Percentiles rank a stretch among this genome's conserved stretches.
Evolutionary conservation across 257 asterid species (phyloP).

Genomic region (Rhazya stricta): DNA sequence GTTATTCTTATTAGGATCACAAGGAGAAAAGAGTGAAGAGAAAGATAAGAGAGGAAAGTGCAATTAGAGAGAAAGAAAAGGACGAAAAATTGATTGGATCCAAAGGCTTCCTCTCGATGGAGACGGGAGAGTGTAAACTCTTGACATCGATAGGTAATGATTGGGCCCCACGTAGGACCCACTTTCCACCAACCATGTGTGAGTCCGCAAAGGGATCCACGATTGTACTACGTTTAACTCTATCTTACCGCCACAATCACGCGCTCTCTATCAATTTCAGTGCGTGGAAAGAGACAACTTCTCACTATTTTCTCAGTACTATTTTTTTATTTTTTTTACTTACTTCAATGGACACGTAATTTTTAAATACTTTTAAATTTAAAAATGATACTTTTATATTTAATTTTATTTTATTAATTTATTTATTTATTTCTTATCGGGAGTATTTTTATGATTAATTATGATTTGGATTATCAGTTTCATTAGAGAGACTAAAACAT

Average conservation of each 20-base stretch:
- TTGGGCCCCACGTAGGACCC: background rate
- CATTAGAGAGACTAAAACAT: no score
- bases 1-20: background rate
- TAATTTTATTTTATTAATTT: no score
- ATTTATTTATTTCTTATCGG: no score
- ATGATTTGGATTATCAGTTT: no score
- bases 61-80: background rate
- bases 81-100: background rate
- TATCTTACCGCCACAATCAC: background rate
- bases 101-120: background rate
- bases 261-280: conserved; percentile 2
- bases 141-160: conserved; percentile 9
- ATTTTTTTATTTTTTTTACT: background rate
- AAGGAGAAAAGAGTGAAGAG: no score
- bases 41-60: background rate
- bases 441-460: no score
- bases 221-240: background rate
- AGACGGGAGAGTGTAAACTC: background rate
- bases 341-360: no score
- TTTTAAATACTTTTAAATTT: no score
- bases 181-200: conserved; percentile 16
- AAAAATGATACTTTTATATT: no score
- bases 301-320: no score
- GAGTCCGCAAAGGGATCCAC: background rate
- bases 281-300: background rate